Conservation (phyloP, 441 rosid species). For the Populus trichocarpa region DNA sequence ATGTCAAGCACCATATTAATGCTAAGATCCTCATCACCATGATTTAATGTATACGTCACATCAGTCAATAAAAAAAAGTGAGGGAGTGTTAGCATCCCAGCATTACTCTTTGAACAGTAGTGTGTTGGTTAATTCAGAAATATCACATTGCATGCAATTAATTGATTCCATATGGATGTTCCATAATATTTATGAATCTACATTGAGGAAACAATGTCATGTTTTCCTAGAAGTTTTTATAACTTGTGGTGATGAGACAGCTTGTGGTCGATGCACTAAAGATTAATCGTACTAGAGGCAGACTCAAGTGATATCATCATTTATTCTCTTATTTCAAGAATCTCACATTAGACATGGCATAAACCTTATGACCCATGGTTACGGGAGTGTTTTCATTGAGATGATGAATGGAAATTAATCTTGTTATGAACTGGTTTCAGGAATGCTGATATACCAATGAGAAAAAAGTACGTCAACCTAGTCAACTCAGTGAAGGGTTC, state of each 20-base stretch:
- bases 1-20: background rate
- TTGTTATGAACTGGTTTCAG: slow-evolving; percentile 33
- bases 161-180: background rate
- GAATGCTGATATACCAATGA: slow-evolving; percentile 65
- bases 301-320: background rate
- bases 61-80: background rate
- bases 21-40: background rate
- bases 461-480: slow-evolving; percentile 66
- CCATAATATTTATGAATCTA: background rate
- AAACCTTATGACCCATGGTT: background rate
- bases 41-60: background rate
- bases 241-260: background rate
- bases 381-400: background rate
- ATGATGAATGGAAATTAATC: background rate
- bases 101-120: background rate
- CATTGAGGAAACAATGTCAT: background rate
- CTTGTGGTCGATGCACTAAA: background rate
- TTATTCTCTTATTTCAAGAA: background rate
- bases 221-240: background rate
- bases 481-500: slow-evolving; percentile 74
- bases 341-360: background rate
- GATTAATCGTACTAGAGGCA: too few species aligned
- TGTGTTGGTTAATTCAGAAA: background rate
- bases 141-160: background rate
- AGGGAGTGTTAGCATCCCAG: background rate